Evolutionary conservation across 129 eudicot species (phyloP), one percentile per base, ranked within the genome.

Genomic region (sunflower (Helianthus annuus)): DNA sequence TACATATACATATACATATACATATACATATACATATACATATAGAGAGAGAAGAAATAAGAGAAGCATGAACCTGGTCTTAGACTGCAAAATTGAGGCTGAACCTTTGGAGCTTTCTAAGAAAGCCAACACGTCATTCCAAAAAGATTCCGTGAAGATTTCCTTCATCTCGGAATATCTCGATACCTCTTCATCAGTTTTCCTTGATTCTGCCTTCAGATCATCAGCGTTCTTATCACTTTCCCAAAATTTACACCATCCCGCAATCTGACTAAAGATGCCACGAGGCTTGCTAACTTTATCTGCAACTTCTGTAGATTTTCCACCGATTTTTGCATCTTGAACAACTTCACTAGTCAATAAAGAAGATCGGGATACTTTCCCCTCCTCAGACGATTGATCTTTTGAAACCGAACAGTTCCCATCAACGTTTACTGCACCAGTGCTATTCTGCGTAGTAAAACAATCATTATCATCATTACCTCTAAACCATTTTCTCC

Each of bases 121-220:
- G 57, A 87, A 90, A n/a, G 83, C 77, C 66, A 83, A 72, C 77
- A 90, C 8, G 32, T 91, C 88, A 74, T 73, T 76, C 98, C 97
- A 94, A 76, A 90, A 84, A 6, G 87, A 74, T 60, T 88, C 89
- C 12, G 84, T 66, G 75, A 88, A 85, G 14, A 89, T 32, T 71
- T 74, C 84, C 29, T 58, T 78, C 67, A 67, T 68, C 63, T 66
- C 70, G 48, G 79, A 69, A 70, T 60, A 52, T 54, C 72, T 70
- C 16, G 77, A 45, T 71, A 55, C 34, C 32, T 63, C 53, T 58
- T 42, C 59, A 57, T 56, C 52, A 73, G 12, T 74, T 42, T 45
- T 48, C 76, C 61, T 66, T 22, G 42, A 56, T 46, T 78, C 56
- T 78, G 71, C 80, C 64, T 64, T 48, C 61, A 77, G 38, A 69